Base-by-base conservation (phyloP, 305 asterid genomes). In the Andrographis paniculata region DNA sequence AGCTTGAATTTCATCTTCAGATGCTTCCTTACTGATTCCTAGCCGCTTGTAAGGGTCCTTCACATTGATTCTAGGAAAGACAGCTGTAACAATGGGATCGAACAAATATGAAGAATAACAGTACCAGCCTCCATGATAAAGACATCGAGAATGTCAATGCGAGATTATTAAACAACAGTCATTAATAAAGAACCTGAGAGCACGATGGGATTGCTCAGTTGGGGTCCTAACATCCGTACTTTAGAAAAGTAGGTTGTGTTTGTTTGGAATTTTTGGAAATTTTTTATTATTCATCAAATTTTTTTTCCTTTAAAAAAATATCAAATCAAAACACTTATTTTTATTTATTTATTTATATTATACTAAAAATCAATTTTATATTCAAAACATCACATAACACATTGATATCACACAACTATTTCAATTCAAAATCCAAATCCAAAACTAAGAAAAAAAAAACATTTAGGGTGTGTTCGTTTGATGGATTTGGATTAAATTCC, bases 1-100 rank as follows among this genome's bases (percentile, higher is more conserved):
- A 43, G 79, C 62, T 63, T 81, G 93, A 49, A 84, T 81, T 70
- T 84, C 95, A 40, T 80, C 89, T 70, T 80, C 87, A 39, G 94
- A 82, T 62, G 95, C 96, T 75, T 89, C 93, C 50, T 30, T 58
- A 66, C 79, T 78, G 68, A 89, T 73, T 52, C 98, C 95, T 39
- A 80, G 92, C 38, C 88, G 76, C 72, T 85, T 86, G 75, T 78
- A 80, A 40, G 96, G 95, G 66, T 91, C 94, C 66, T 52, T 67
- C 28, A 80, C 75, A 55, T 75, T 69, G 43, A 86, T 86, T 70
- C 95, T 74, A 19, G 99, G 99, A 69, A 87, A 92, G 54, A 77
- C 55, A 50, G 66, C 99, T 79, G 84, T n/a, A 6, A 40, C 31
- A 52, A 52, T 17, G 63, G 37, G 27, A 52, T 42, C 15, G 38